Percentiles rank a stretch among this genome's conserved stretches.
These are phyloP conservation scores for Cladophialophora immunda DNA, from an alignment of 2,329 filamentous ascomycete genomes.

Conservation along the genomic window DNA sequence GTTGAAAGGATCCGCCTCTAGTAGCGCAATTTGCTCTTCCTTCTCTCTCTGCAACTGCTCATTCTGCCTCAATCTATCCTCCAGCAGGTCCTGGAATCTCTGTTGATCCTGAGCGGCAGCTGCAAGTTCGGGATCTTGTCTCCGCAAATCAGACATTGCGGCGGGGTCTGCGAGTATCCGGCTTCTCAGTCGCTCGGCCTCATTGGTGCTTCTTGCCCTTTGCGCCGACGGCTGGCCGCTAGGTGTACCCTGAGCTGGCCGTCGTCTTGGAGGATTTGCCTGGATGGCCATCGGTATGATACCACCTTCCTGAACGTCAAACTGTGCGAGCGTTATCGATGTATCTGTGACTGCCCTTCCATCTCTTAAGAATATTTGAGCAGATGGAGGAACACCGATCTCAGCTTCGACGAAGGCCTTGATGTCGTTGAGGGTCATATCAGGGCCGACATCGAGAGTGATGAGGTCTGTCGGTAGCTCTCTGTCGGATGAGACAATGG, in stretches of 20 bases:
- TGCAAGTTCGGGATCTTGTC: conserved; percentile 78
- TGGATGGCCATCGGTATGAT: conserved; percentile 87
- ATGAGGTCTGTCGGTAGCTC: conserved; percentile 76
- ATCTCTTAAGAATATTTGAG: conserved; percentile 90
- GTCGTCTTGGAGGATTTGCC: conserved; percentile 37
- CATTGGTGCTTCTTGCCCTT: conserved; percentile 51
- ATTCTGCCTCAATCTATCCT: conserved; percentile 73
- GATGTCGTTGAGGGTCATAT: conserved; percentile 83
- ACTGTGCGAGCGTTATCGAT: conserved; percentile 79
- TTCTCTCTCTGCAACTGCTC: conserved; percentile 77
- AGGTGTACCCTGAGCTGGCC: conserved; percentile 24
- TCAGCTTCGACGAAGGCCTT: conserved; percentile 90
- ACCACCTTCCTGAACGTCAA: conserved; percentile 84
- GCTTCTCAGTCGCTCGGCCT: conserved; percentile 83
- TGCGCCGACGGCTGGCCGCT: conserved; percentile 37
- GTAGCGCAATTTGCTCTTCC: conserved; percentile 79
- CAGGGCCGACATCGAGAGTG: conserved; percentile 80
- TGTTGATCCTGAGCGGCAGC: conserved; percentile 77
- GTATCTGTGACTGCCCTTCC: conserved; percentile 81
- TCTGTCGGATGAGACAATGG: conserved; percentile 77
- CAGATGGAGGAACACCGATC: conserved; percentile 72
- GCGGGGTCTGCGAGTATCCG: conserved; percentile 82
- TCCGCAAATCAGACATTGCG: conserved; percentile 74
- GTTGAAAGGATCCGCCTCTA: conserved; percentile 96
- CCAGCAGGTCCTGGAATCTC: conserved; percentile 77